Conservation (phyloP, 73 alveolate species). For the Tetrahymena borealis region DNA sequence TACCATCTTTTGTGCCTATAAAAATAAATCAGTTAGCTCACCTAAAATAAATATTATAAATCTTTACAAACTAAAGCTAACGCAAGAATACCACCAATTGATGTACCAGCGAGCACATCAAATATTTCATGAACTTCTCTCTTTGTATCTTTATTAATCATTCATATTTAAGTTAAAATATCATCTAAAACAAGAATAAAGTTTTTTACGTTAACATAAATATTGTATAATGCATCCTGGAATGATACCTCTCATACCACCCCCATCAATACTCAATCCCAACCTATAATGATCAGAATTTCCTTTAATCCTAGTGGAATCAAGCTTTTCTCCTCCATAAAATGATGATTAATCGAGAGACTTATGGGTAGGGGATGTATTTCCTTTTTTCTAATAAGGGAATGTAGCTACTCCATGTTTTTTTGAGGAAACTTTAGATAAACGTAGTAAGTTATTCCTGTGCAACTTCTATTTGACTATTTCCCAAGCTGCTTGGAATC, state of each 20-base stretch:
- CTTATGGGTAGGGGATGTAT: neutral
- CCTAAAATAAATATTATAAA: neutral
- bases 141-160: neutral
- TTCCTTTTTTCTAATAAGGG: neutral
- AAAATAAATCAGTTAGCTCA: neutral
- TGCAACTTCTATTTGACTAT: neutral
- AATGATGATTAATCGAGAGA: neutral
- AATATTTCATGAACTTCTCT: constrained; percentile 19
- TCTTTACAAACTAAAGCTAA: neutral
- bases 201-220: neutral
- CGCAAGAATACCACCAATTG: constrained; percentile 37
- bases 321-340: neutral
- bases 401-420: neutral
- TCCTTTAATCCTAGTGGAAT: neutral
- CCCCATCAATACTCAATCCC: constrained; percentile 36
- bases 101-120: constrained; percentile 32
- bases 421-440: neutral
- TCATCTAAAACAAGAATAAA: neutral
- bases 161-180: neutral
- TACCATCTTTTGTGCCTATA: constrained; percentile 12
- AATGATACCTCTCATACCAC: constrained; percentile 39
- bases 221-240: constrained; percentile 23
- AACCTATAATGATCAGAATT: neutral
- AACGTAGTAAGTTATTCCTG: neutral
- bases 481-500: neutral